Base-by-base conservation (phyloP, 176 grass and related monocot genomes). In the Musa beccarii region DNA sequence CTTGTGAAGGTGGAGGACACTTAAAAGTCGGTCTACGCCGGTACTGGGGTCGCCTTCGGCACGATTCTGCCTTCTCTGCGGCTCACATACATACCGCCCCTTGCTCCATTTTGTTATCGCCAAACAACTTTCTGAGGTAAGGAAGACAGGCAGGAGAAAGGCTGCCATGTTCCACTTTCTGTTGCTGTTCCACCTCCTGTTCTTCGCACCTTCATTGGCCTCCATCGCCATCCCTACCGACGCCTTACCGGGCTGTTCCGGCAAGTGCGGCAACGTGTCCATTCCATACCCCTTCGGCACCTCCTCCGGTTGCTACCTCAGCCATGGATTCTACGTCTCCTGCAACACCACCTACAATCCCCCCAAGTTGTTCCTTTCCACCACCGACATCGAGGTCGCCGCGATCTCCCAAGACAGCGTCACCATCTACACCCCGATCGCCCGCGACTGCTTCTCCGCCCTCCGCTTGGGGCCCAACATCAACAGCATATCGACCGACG, bases 231-330 rank as follows among this genome's bases (percentile, higher is more conserved):
- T 0, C 34, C 34, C 34, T 4, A 5, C 34, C 34, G 34, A 43
- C 4, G 34, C 34, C 34, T 43, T 63, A 24, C 53, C 10, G 11
- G 66, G 1, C 13, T 89, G 87, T 74, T 81, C 53, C 1, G 69
- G 54, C 53, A 84, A 72, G 67, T 86, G 87, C 12, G 74, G 87
- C 21, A 50, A 78, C 65, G 76, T 84, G 14, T 22, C 63, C 51
- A 75, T 90, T 75, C 69, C 82, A 0, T 87, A 81, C 75, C 84
- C 88, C 1, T 90, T 90, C 21, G 88, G 88, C 77, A 84, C 75
- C 20, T 67, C 64, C 19, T 21, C 51, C 12, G 0, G 12, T 0
- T 79, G 78, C 7, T 83, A 77, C 76, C 85, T 23, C 75, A 79
- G 22, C 12, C 0, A 11, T 0, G 84, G 84, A 54, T 89, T 89